Base-by-base conservation (phyloP, 2,329 filamentous ascomycete species). In the Colletotrichum spinosum region DNA sequence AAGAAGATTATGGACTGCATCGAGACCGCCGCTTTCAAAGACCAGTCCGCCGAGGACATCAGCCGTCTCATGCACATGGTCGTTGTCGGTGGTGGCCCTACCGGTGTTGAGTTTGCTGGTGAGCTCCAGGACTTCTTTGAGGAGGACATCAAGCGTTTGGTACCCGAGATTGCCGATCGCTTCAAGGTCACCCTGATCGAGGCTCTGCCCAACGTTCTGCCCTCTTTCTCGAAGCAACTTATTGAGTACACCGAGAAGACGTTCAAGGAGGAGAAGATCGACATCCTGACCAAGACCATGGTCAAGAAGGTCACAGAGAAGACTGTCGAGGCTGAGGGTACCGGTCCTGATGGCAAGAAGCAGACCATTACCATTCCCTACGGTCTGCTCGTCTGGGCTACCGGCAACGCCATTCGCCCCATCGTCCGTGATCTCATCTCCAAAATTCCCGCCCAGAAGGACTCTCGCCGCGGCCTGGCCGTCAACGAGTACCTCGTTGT, bases 1-100 rank as follows among this genome's bases (percentile, higher is more conserved):
- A 97, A 95, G 86, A 94, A 93, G 81, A 97, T 99, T 81, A 99
- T 99, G 96, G 96, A 99, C 83, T 99, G 96, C 79, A 94, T 97
- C 72, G 96, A 99, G 84, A 97, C 95, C 41, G 96, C 96, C 56
- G 95, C 93, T 68, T 97, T 99, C 90, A 98, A 98, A 88, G 95
- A 94, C 76, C 96, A 99, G 83, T 85, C 88, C 42, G 83, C 87
- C 13, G 93, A 96, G 70, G 97, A 99, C 82, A 84, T 97, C 76
- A 91, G 97, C 83, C 93, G 96, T 71, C 89, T 99, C 73, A 87
- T 99, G 78, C 95, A 98, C 86, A 98, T 98, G 94, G 96, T 99
- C 60, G 95, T 94, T 50, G 92, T 94, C 56, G 92, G 95, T 72
- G 95, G 95, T 81, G 95, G 95, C 65, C 95, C 95, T 45, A 98